Percentiles rank a stretch among this genome's conserved stretches.
These are phyloP conservation scores for Magnolia changhungtana DNA, from an alignment of 164 flowering plant genomes.

Conservation along the genomic window DNA sequence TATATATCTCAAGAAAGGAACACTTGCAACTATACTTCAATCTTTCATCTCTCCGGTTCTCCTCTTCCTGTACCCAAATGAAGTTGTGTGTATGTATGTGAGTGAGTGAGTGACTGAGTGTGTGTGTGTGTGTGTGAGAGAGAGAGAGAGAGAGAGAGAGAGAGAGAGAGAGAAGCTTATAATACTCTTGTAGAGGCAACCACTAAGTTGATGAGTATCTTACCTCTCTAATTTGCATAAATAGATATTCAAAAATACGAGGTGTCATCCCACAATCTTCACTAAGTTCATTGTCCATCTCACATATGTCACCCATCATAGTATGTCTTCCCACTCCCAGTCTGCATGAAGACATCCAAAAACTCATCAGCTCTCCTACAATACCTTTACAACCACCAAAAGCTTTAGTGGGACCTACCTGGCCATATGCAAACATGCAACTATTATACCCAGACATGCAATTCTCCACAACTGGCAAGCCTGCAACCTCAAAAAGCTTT, in stretches of 20 bases:
- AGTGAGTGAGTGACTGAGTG: neutral
- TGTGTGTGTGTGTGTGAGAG: too few relatives aligned
- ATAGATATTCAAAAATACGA: constrained; percentile 76
- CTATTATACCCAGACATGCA: constrained; percentile 35
- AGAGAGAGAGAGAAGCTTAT: neutral
- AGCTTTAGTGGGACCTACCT: constrained; percentile 40
- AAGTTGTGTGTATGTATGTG: neutral
- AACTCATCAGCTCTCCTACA: constrained; percentile 1
- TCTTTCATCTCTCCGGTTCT: constrained; percentile 56
- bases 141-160: too few relatives aligned
- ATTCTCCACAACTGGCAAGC: too few relatives aligned
- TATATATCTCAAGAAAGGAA: constrained; percentile 90
- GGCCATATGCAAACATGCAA: constrained; percentile 95
- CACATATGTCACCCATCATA: constrained; percentile 86
- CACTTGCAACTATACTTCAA: constrained; percentile 81
- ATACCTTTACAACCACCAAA: constrained; percentile 3
- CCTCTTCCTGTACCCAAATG: constrained; percentile 62
- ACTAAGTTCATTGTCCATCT: constrained; percentile 43
- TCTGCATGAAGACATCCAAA: constrained; percentile 45
- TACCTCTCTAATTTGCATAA: constrained; percentile 59
- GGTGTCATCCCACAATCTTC: constrained; percentile 81
- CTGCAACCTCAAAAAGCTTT: too few relatives aligned
- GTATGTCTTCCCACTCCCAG: constrained; percentile 97
- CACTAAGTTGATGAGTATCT: constrained; percentile 1
- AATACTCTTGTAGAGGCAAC: neutral